A percentile compares a stretch with the other conserved stretches of the same genome.
Evolutionary conservation across 2,329 filamentous ascomycete genomes (phyloP).

Genomic region (Thielaviopsis euricoi): DNA sequence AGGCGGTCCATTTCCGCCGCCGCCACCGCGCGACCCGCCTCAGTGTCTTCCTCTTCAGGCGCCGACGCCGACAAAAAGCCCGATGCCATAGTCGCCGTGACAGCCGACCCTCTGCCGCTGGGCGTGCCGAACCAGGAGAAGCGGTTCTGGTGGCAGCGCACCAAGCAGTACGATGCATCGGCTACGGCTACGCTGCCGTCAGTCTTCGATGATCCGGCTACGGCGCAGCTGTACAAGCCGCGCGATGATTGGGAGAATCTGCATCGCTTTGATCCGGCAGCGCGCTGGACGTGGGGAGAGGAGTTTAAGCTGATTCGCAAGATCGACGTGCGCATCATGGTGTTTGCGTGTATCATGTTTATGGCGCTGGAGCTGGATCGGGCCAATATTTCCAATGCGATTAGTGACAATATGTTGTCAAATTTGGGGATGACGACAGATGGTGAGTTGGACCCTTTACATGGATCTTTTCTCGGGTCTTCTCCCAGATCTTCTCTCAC

Average conservation of each 20-base stretch:
- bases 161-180: conserved; percentile 12
- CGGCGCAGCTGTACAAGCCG: conserved; percentile 21
- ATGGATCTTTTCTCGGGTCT: too few species aligned
- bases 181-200: conserved; percentile 22
- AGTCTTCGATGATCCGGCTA: conserved; percentile 24
- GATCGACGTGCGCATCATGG: conserved; percentile 27
- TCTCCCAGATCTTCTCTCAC: too few species aligned
- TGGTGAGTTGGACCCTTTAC: too few species aligned
- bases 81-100: not conserved
- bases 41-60: not conserved
- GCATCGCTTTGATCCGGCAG: conserved; percentile 30
- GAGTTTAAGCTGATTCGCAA: conserved; percentile 23
- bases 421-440: conserved; percentile 29
- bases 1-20: too few species aligned
- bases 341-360: conserved; percentile 28
- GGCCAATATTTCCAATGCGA: conserved; percentile 29
- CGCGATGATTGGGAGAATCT: conserved; percentile 21
- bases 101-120: conserved; percentile 15
- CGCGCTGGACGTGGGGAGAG: conserved; percentile 26
- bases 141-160: conserved; percentile 21
- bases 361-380: conserved; percentile 31
- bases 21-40: not conserved
- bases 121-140: conserved; percentile 17
- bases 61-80: not conserved
- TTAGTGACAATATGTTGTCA: conserved; percentile 30